These are phyloP conservation scores for Linnemannia schmuckeri DNA, from an alignment of 192 early-diverging fungal genomes.

Conservation along the genomic window DNA sequence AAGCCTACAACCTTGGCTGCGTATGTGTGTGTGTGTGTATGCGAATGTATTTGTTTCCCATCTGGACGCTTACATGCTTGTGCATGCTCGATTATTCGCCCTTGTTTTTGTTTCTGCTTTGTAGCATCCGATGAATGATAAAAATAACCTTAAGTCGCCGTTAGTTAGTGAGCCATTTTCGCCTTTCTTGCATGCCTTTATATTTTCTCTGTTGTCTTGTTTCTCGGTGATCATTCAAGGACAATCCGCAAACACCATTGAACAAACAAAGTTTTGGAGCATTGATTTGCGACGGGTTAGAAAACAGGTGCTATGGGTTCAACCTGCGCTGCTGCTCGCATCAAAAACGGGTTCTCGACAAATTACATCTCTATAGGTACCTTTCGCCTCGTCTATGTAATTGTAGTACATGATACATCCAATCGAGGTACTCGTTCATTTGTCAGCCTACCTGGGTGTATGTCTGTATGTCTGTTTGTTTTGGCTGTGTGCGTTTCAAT, in stretches of 20 bases:
- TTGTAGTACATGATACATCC: no score
- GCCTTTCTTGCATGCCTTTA: not conserved
- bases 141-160: not conserved
- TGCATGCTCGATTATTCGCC: not conserved
- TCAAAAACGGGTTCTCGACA: no score
- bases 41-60: not conserved
- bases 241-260: not conserved
- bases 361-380: no score
- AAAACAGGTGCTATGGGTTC: not conserved
- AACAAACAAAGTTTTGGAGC: not conserved
- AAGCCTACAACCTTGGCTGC: not conserved
- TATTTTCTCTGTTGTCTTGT: no score
- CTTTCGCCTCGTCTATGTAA: no score
- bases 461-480: not conserved
- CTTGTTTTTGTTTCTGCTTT: not conserved
- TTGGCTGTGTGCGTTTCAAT: not conserved
- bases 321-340: no score
- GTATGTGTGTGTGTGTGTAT: not conserved
- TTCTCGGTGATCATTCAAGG: not conserved
- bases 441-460: no score
- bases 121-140: not conserved
- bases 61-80: conserved; percentile 1
- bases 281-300: not conserved
- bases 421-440: no score
- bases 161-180: not conserved